A percentile compares a stretch with the other conserved stretches of the same genome.
Evolutionary conservation across 1,284 basidiomycete species (phyloP).

Genomic region (Singerocomus rubriflavus): DNA sequence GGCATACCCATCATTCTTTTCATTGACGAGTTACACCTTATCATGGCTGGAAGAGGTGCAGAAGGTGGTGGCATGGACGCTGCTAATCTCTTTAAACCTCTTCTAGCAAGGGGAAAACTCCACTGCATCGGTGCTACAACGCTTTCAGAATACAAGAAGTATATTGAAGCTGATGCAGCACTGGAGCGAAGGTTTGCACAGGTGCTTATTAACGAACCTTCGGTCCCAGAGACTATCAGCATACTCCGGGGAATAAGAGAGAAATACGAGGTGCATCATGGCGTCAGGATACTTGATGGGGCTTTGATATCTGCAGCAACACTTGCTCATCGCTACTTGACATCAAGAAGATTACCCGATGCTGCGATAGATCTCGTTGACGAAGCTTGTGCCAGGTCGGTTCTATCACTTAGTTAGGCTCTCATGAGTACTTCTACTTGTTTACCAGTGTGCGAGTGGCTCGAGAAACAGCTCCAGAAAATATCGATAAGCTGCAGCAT

Average conservation of each 20-base stretch:
- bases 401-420: background rate
- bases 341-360: conserved; percentile 82
- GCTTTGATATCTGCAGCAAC: conserved; percentile 90
- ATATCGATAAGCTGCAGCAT: conserved; percentile 92
- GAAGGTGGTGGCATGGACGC: conserved; percentile 83
- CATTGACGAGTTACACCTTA: conserved; percentile 91
- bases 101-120: conserved; percentile 88
- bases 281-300: conserved; percentile 87
- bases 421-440: conserved; percentile 14
- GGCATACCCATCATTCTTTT: conserved; percentile 90
- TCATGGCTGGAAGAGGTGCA: conserved; percentile 81
- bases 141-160: conserved; percentile 89
- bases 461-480: conserved; percentile 93
- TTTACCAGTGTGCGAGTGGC: conserved; percentile 80
- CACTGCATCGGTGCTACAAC: conserved; percentile 93
- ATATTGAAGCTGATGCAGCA: conserved; percentile 94
- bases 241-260: conserved; percentile 87
- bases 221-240: conserved; percentile 87
- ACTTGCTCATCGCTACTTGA: conserved; percentile 93
- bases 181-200: conserved; percentile 95
- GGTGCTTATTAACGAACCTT: conserved; percentile 91
- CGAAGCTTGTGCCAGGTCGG: conserved; percentile 85
- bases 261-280: conserved; percentile 83
- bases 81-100: conserved; percentile 87
- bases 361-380: conserved; percentile 93